Percentiles rank a stretch among this genome's conserved stretches.
Evolutionary conservation across 2,329 filamentous ascomycete species (phyloP).

Genomic region (Talaromyces albobiverticillius): DNA sequence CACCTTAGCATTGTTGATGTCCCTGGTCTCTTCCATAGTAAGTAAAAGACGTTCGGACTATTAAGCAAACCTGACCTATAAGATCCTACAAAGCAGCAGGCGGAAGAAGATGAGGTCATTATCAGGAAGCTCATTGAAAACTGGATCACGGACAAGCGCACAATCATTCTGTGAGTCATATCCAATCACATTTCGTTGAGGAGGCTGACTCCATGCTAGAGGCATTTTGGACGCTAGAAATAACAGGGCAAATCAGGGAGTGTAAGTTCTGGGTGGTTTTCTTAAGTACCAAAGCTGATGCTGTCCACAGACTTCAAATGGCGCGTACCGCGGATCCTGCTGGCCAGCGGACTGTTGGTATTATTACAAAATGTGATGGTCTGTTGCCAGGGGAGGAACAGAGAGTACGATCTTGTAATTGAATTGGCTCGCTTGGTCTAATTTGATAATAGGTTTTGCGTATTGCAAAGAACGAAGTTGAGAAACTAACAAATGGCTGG

Average conservation of each 20-base stretch:
- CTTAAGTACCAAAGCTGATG: too few species aligned
- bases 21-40: constrained; percentile 40
- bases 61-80: background rate
- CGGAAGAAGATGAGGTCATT: constrained; percentile 52
- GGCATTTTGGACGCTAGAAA: constrained; percentile 36
- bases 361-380: constrained; percentile 37
- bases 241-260: constrained; percentile 54
- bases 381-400: constrained; percentile 25
- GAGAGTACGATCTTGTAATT: constrained; percentile 11
- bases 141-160: constrained; percentile 56
- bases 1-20: constrained; percentile 45
- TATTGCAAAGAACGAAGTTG: constrained; percentile 16
- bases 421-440: background rate
- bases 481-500: constrained; percentile 8
- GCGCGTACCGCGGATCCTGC: constrained; percentile 33
- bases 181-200: background rate
- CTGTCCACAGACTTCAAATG: constrained; percentile 52
- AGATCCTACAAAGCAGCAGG: constrained; percentile 51
- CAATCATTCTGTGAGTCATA: constrained; percentile 54
- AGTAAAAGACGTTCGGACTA: background rate
- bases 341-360: constrained; percentile 34
- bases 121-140: constrained; percentile 46
- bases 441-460: constrained; percentile 15
- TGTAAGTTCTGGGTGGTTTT: too few species aligned
- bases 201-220: constrained; percentile 3